Evolutionary conservation across 306 rosid species (phyloP).

Genomic region (Elaeagnus macrophylla): DNA sequence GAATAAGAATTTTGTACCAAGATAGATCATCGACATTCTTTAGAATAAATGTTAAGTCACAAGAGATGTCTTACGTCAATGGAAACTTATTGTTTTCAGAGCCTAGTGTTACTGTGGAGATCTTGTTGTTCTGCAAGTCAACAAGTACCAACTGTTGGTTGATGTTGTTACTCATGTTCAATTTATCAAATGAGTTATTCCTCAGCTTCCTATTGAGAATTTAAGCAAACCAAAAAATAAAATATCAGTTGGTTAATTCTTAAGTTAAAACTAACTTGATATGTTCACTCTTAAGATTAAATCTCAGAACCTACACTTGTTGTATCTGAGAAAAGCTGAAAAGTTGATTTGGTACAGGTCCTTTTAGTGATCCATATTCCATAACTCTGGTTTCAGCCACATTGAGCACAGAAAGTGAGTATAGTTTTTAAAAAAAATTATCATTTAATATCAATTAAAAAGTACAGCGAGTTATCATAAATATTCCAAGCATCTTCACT

Average conservation of each 20-base stretch:
- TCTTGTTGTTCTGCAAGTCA: constrained; percentile 69
- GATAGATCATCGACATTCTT: neutral
- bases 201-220: constrained; percentile 51
- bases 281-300: neutral
- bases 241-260: constrained; percentile 8
- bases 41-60: too few relatives aligned
- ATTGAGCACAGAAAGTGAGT: constrained; percentile 1
- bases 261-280: neutral
- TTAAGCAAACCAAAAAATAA: neutral
- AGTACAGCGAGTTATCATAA: neutral
- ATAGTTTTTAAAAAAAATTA: neutral
- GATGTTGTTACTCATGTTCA: constrained; percentile 59
- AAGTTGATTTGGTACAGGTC: constrained; percentile 55
- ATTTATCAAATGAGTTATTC: constrained; percentile 46
- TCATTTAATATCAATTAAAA: too few relatives aligned
- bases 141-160: constrained; percentile 59
- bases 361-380: constrained; percentile 73
- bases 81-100: constrained; percentile 37
- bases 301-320: constrained; percentile 64
- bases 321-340: constrained; percentile 65
- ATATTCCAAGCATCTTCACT: constrained; percentile 19
- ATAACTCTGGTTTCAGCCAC: constrained; percentile 34
- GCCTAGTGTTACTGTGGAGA: constrained; percentile 38
- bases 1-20: constrained; percentile 12
- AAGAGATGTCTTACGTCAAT: constrained; percentile 46